Percentiles rank a stretch among this genome's conserved stretches.
Evolutionary conservation across 1,139 yeast genomes (phyloP).

Genomic region (Yamadazyma triangularis): DNA sequence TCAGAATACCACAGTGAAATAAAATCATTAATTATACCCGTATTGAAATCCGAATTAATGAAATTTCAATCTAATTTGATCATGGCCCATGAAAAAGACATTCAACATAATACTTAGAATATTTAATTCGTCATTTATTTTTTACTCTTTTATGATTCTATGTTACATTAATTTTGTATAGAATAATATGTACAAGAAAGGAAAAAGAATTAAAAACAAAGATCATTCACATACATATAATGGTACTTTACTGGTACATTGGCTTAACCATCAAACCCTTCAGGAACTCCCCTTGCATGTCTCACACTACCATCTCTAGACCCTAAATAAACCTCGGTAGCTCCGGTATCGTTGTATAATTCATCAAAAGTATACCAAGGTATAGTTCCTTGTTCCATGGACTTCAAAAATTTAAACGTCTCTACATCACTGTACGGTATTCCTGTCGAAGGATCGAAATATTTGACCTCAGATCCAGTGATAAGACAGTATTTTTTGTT

Average conservation of each 20-base stretch:
- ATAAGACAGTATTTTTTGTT: conserved; percentile 68
- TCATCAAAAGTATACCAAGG: conserved; percentile 59
- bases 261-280: conserved; percentile 52
- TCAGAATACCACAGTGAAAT: conserved; percentile 35
- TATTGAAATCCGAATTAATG: conserved; percentile 42
- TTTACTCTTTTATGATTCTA: conserved; percentile 2
- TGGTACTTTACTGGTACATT: too few species aligned
- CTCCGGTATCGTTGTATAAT: conserved; percentile 52
- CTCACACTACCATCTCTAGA: conserved; percentile 44
- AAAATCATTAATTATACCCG: conserved; percentile 47
- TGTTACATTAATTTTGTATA: too few species aligned
- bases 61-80: conserved; percentile 61
- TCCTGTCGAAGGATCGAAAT: conserved; percentile 83
- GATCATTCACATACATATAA: too few species aligned
- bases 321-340: conserved; percentile 55
- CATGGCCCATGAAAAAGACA: conserved; percentile 54
- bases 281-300: conserved; percentile 88
- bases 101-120: conserved; percentile 41
- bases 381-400: conserved; percentile 58
- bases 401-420: conserved; percentile 66
- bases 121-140: background rate
- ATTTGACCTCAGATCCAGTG: conserved; percentile 74
- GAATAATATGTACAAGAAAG: background rate
- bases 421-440: conserved; percentile 83
- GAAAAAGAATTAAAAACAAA: too few species aligned